Base-by-base conservation (phyloP, 2,329 filamentous ascomycete species). In the Aureobasidium sp. region DNA sequence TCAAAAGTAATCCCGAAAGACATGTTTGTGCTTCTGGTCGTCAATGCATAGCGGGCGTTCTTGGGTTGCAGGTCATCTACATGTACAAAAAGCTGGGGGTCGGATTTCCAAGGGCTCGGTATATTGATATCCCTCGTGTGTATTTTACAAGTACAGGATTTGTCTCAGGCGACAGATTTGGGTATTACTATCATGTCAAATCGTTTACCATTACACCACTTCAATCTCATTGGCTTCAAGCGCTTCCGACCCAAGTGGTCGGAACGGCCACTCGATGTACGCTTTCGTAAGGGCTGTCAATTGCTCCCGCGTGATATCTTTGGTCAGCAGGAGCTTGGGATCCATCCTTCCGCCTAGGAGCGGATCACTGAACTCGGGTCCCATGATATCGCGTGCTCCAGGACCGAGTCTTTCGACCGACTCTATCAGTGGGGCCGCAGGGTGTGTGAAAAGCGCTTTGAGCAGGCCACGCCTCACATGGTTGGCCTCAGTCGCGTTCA, bases 231-330 rank as follows among this genome's bases (percentile, higher is more conserved):
- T 27, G 22, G 19, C 39, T n/a, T 61, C 60, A 8, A 53, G n/a
- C 29, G 35, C 60, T 44, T 65, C 62, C 14, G 45, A 17, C 14
- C 45, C 57, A 8, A 50, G 15, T 5, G 72, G 72, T 64, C 67
- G 66, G 61, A 88, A 89, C 0, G 86, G 86, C 87, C 87, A 90
- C 56, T 80, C 74, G 71, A 83, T 77, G 79, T 84, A 90, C 0
- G 81, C 79, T 65, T 82, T 76, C 5, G 85, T 64, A 17, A 90
- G 73, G 63, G 87, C 82, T 19, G 77, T 70, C 70, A 85, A 77
- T 76, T 88, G 85, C 15, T 70, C 68, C 66, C 77, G 71, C 47
- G 80, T 84, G 62, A 89, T 66, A 29, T 73, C 70, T 5, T 85
- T 73, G 5, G 80, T 74, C 0, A 71, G 70, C 37, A 87, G 58